A percentile compares a stretch with the other conserved stretches of the same genome.
These are phyloP conservation scores for Aspergillus coremiiformis DNA, from an alignment of 495 filamentous ascomycete species.

Conservation along the genomic window DNA sequence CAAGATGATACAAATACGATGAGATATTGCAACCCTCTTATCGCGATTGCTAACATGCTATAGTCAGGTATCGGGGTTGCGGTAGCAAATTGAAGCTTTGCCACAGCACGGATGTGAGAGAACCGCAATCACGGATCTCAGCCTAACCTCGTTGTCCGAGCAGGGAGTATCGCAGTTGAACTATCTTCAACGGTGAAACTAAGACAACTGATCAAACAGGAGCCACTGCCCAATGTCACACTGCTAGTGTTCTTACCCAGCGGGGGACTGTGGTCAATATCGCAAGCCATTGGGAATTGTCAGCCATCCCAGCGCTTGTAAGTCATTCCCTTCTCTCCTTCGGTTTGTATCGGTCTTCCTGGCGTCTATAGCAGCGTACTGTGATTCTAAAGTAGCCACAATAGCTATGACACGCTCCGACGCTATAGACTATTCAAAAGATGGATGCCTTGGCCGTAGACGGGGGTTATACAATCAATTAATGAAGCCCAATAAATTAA, in stretches of 20 bases:
- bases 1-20: conserved; percentile 17
- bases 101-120: conserved; percentile 38
- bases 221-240: conserved; percentile 37
- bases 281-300: conserved; percentile 48
- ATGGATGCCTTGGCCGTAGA: conserved; percentile 45
- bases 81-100: conserved; percentile 44
- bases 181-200: conserved; percentile 42
- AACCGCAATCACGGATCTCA: conserved; percentile 46
- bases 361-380: conserved; percentile 34
- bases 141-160: conserved; percentile 19
- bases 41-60: background rate
- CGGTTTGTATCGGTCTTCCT: background rate
- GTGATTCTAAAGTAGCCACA: conserved; percentile 40
- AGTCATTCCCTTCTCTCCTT: conserved; percentile 12
- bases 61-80: conserved; percentile 48
- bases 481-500: background rate
- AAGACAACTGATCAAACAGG: conserved; percentile 41
- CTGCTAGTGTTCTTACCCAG: conserved; percentile 21
- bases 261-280: conserved; percentile 47
- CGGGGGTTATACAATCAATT: conserved; percentile 44
- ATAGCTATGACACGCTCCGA: conserved; percentile 42
- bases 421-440: conserved; percentile 45
- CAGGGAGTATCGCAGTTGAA: conserved; percentile 39
- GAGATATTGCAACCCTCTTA: background rate
- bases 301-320: conserved; percentile 38